These are phyloP conservation scores for Fomitopsis palustris DNA, from an alignment of 1,284 basidiomycete species.

Conservation along the genomic window DNA sequence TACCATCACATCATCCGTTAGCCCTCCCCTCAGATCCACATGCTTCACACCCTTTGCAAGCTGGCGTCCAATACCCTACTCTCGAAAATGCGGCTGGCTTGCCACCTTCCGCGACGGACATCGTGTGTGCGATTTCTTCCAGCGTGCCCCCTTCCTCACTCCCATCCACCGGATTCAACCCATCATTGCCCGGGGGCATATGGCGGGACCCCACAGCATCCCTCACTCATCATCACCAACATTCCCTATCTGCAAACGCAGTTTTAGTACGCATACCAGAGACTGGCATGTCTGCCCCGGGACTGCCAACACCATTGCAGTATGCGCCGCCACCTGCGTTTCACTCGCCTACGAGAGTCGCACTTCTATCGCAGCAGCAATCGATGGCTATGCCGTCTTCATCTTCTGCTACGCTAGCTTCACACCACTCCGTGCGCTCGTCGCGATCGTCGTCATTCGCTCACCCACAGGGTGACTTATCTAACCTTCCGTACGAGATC, in stretches of 20 bases:
- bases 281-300: constrained; percentile 21
- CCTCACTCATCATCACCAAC: constrained; percentile 18
- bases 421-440: constrained; percentile 37
- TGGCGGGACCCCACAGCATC: constrained; percentile 22
- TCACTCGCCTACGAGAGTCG: constrained; percentile 16
- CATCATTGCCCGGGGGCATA: constrained; percentile 11
- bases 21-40: constrained; percentile 25
- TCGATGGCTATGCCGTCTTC: constrained; percentile 15
- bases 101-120: constrained; percentile 15
- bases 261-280: constrained; percentile 19
- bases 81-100: constrained; percentile 9
- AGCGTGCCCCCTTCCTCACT: constrained; percentile 7
- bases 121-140: constrained; percentile 11
- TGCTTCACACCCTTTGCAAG: constrained; percentile 14
- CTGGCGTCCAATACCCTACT: constrained; percentile 11
- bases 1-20: constrained; percentile 24
- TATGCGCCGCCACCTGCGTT: constrained; percentile 11
- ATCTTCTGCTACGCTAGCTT: constrained; percentile 36
- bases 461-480: constrained; percentile 32
- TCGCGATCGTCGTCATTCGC: constrained; percentile 65
- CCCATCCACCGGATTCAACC: constrained; percentile 7
- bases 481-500: constrained; percentile 16
- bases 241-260: constrained; percentile 32
- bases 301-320: constrained; percentile 13
- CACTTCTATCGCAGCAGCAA: constrained; percentile 16